phyloP scores from a whole-genome alignment of 2,329 filamentous ascomycete species.

The Hypocreales sp. region DNA sequence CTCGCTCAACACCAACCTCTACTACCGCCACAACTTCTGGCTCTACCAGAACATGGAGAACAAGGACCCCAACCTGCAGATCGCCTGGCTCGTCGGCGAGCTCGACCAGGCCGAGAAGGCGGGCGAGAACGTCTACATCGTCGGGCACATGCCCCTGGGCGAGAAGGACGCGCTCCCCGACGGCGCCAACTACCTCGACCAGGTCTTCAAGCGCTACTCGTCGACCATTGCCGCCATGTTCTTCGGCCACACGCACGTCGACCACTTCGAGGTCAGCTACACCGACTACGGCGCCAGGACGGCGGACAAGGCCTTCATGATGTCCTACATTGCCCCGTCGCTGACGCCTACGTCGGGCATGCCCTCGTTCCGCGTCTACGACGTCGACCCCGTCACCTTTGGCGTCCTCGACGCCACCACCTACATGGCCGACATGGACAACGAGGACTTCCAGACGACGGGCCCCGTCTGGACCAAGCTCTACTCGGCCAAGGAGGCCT shows the following conservation, averaged over 20 bases:
- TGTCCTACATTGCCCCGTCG: slow-evolving; percentile 38
- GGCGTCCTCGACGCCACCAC: slow-evolving; percentile 36
- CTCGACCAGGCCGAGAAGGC: slow-evolving; percentile 35
- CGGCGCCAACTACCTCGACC: slow-evolving; percentile 34
- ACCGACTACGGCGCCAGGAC: slow-evolving; percentile 25
- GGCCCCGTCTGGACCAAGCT: slow-evolving; percentile 37
- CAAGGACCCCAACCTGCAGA: slow-evolving; percentile 34
- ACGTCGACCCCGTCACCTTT: slow-evolving; percentile 40
- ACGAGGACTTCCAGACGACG: slow-evolving; percentile 23
- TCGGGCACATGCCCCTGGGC: slow-evolving; percentile 41
- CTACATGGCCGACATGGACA: slow-evolving; percentile 36
- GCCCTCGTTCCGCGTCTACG: slow-evolving; percentile 42
- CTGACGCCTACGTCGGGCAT: slow-evolving; percentile 39
- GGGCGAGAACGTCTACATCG: slow-evolving; percentile 37
- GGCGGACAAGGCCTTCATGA: slow-evolving; percentile 26
- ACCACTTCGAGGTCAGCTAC: slow-evolving; percentile 41
- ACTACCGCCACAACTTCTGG: slow-evolving; percentile 40
- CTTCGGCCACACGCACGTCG: slow-evolving; percentile 41
- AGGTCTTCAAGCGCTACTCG: slow-evolving; percentile 36
- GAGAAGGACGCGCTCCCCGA: slow-evolving; percentile 34
- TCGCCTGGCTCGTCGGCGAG: slow-evolving; percentile 37
- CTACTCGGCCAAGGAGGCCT: slow-evolving; percentile 39
- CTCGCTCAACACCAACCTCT: slow-evolving; percentile 42
- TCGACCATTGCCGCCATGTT: slow-evolving; percentile 39
- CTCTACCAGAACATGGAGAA: slow-evolving; percentile 28